Conservation (phyloP, 805 yeast species). For the Wickerhamomyces kurtzmanii region DNA sequence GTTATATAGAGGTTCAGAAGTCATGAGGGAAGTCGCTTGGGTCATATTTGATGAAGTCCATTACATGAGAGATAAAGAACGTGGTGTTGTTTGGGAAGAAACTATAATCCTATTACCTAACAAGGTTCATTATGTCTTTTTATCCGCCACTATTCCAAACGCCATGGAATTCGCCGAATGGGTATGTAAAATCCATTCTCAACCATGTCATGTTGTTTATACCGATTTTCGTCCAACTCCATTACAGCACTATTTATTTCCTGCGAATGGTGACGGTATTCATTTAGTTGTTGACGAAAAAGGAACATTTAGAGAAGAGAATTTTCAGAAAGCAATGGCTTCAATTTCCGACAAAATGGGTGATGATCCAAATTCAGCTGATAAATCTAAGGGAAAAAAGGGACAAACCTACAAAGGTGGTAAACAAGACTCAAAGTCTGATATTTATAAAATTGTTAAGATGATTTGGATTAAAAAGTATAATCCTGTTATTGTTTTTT, state of each 20-base stretch:
- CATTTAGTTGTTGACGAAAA: constrained; percentile 97
- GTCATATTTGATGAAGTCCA: constrained; percentile 97
- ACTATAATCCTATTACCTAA: constrained; percentile 93
- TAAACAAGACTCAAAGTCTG: constrained; percentile 62
- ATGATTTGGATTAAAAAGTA: constrained; percentile 96
- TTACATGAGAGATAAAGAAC: constrained; percentile 93
- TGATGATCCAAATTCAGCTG: constrained; percentile 65
- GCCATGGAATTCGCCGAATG: constrained; percentile 99
- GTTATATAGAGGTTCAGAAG: constrained; percentile 95
- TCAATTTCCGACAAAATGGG: constrained; percentile 76
- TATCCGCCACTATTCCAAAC: constrained; percentile 95
- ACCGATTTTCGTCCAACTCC: constrained; percentile 99
- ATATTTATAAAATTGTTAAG: constrained; percentile 91
- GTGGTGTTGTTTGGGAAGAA: constrained; percentile 99
- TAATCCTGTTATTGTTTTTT: constrained; percentile 96
- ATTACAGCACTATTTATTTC: constrained; percentile 91
- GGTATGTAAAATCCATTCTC: constrained; percentile 91
- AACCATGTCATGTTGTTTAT: constrained; percentile 97
- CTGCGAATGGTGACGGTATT: constrained; percentile 98
- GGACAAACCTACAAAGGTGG: constrained; percentile 88
- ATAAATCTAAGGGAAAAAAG: constrained; percentile 53
- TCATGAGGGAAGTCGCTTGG: constrained; percentile 99
- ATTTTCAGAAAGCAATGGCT: constrained; percentile 97
- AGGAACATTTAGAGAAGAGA: constrained; percentile 92
- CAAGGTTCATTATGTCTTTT: constrained; percentile 86